Evolutionary conservation across 306 rosid genomes (phyloP).

Genomic region (Oxytropis ochrocephala): DNA sequence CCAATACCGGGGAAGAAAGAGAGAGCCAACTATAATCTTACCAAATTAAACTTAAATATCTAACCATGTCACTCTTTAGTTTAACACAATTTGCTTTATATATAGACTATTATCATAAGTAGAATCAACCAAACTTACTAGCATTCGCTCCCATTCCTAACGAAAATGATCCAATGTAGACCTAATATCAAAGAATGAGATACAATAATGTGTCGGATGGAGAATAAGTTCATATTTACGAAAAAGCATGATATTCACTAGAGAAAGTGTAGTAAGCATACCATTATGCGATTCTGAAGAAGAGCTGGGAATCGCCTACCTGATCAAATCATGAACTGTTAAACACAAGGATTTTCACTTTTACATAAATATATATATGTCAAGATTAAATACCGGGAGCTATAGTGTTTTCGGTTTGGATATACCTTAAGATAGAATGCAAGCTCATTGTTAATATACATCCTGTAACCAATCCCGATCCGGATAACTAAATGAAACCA

Average conservation of each 20-base stretch:
- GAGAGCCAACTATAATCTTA: no score
- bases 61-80: no score
- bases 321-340: slow-evolving; percentile 46
- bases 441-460: slow-evolving; percentile 54
- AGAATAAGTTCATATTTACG: slow-evolving; percentile 8
- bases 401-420: background rate
- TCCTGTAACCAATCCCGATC: slow-evolving; percentile 61
- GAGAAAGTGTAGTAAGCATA: slow-evolving; percentile 23
- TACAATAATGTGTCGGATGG: background rate
- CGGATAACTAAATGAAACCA: slow-evolving; percentile 54
- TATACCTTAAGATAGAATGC: slow-evolving; percentile 78
- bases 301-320: slow-evolving; percentile 49
- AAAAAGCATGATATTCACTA: background rate
- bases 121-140: no score
- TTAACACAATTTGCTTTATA: no score
- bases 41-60: no score
- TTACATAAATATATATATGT: background rate
- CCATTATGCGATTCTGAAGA: slow-evolving; percentile 66
- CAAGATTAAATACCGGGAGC: background rate
- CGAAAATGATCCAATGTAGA: slow-evolving; percentile 71
- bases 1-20: no score
- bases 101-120: no score
- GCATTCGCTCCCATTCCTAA: slow-evolving; percentile 95
- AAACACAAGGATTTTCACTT: slow-evolving; percentile 6
- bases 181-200: slow-evolving; percentile 36